Base-by-base conservation (phyloP, 2,329 filamentous ascomycete species). In the Laburnicola sp. region DNA sequence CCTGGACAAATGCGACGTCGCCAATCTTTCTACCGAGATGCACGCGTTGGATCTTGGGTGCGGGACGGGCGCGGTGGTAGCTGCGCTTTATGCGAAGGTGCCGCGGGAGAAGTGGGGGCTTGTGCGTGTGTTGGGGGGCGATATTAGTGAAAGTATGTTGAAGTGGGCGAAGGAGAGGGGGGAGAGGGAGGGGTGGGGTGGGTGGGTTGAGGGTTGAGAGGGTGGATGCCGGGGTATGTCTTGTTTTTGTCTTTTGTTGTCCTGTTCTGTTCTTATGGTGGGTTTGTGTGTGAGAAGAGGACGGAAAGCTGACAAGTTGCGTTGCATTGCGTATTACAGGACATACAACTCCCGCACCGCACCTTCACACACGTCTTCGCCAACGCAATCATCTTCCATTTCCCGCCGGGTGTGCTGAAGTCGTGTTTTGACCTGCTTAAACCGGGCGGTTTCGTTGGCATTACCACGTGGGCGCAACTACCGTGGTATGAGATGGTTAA, bases 41-140 rank as follows among this genome's bases (percentile, higher is more conserved):
- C 16, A 56, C n/a, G 50, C 62, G 30, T 43, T 66, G 9, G 65
- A 69, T 38, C 53, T 69, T 3, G 65, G 58, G 1, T 60, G 59
- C 34, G 65, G 66, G 4, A 68, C 64, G 0, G 66, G 66, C 26
- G 60, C 59, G 3, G 57, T 65, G 1, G 51, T 50, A 2, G 54
- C 59, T 7, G 58, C 56, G 8, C 10, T 68, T 2, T 65, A 68
- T 39, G 53, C 53, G 0, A 40, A 43, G 0, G 37, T 65, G 5
- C 53, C 53, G 3, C 42, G 40, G 4, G 45, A 57, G n/a, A 48
- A 57, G 0, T 63, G 59, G 65, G 16, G 3, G 6, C 39, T 47
- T 1, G 10, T 65, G 6, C 52, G 56, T 10, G 48, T 69, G 0
- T 52, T 66, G 2, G 62, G 59, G 6, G 57, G 50, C n/a, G 66